Evolutionary conservation across 1,139 yeast genomes (phyloP).

Genomic region (Yamadazyma dushanensis): DNA sequence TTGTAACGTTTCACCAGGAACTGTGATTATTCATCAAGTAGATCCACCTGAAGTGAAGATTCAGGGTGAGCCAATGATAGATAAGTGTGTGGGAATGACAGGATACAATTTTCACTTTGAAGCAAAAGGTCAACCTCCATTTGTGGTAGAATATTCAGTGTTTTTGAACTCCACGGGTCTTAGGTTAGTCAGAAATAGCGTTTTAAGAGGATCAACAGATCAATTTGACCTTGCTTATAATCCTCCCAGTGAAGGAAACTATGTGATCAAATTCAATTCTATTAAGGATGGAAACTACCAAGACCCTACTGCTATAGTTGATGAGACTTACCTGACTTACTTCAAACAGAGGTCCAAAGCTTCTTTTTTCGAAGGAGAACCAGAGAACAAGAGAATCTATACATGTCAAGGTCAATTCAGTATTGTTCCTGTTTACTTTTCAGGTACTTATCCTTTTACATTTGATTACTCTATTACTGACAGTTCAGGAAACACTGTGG

Average conservation of each 20-base stretch:
- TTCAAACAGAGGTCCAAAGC: conserved; percentile 51
- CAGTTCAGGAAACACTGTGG: conserved; percentile 31
- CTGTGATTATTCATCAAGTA: conserved; percentile 25
- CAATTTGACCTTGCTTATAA: conserved; percentile 57
- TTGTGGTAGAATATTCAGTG: conserved; percentile 60
- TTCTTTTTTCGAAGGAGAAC: conserved; percentile 23
- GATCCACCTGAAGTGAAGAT: conserved; percentile 54
- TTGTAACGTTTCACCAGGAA: conserved; percentile 52
- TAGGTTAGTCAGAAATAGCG: conserved; percentile 26
- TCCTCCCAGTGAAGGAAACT: conserved; percentile 82
- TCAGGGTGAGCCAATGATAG: conserved; percentile 61
- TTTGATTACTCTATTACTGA: conserved; percentile 59
- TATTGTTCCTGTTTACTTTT: conserved; percentile 54
- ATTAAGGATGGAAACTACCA: conserved; percentile 58
- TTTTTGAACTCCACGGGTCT: conserved; percentile 44
- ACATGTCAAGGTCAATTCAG: conserved; percentile 44
- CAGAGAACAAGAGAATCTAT: conserved; percentile 4
- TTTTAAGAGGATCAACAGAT: conserved; percentile 21
- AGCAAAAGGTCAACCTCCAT: conserved; percentile 81
- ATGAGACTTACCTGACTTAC: conserved; percentile 50
- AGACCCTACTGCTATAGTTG: conserved; percentile 28
- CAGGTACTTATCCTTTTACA: conserved; percentile 78
- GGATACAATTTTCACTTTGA: conserved; percentile 73
- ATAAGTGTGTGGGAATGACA: conserved; percentile 88
- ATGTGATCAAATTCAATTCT: conserved; percentile 65